These are phyloP conservation scores for Dryas alaskensis DNA, from an alignment of 306 rosid genomes.

Conservation along the genomic window DNA sequence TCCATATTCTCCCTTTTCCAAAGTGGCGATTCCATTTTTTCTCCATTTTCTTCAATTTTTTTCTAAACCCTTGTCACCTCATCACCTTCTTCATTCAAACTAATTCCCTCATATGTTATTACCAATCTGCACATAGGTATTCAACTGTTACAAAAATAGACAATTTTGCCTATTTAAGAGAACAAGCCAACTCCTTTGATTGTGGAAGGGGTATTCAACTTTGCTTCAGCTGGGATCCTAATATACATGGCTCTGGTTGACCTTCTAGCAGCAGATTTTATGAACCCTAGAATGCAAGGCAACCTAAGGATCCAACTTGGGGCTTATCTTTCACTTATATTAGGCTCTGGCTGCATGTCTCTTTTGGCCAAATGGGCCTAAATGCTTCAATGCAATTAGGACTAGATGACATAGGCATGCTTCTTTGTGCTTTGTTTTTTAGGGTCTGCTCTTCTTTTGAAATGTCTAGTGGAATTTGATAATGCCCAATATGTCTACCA, in stretches of 20 bases:
- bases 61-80: no score
- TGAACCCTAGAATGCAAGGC: conserved; percentile 46
- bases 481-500: not conserved
- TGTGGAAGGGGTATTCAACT: conserved; percentile 55
- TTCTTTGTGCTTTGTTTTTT: not conserved
- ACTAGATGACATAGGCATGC: not conserved
- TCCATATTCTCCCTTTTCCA: no score
- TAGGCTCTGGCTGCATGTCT: conserved; percentile 59
- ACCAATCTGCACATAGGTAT: no score
- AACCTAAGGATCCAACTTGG: conserved; percentile 57
- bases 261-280: conserved; percentile 62
- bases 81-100: no score
- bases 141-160: no score
- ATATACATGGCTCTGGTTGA: conserved; percentile 71
- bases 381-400: not conserved
- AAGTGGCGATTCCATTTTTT: no score
- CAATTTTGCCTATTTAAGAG: not conserved
- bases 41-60: no score
- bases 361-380: conserved; percentile 50
- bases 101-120: no score
- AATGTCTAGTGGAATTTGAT: not conserved
- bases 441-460: not conserved
- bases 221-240: conserved; percentile 66
- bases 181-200: conserved; percentile 44
- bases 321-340: conserved; percentile 46